phyloP scores from a whole-genome alignment of 805 yeast genomes.

The Ogataea wickerhamii region DNA sequence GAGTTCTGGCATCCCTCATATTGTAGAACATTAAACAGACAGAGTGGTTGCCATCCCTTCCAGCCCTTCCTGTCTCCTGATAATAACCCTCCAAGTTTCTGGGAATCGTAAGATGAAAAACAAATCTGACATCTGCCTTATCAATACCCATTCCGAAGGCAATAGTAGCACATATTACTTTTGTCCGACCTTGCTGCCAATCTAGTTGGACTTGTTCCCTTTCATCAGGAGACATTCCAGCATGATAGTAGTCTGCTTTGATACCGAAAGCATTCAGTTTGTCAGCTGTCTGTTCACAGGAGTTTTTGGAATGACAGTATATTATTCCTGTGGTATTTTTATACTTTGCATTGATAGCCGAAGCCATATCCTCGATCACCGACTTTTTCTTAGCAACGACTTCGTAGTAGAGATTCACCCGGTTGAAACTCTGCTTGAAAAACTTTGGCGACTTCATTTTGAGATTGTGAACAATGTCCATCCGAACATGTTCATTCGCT shows the following conservation, averaged over 20 bases:
- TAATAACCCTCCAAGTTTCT: conserved; percentile 93
- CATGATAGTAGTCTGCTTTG: conserved; percentile 79
- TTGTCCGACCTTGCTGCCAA: conserved; percentile 75
- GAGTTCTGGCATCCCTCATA: conserved; percentile 71
- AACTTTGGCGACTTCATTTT: conserved; percentile 57
- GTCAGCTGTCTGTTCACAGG: conserved; percentile 79
- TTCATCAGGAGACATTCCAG: conserved; percentile 85
- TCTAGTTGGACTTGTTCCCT: conserved; percentile 64
- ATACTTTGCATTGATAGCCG: conserved; percentile 50
- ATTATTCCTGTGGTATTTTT: conserved; percentile 75
- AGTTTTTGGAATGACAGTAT: conserved; percentile 85
- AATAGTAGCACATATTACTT: conserved; percentile 92
- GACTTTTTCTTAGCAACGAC: conserved; percentile 62
- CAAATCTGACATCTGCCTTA: conserved; percentile 91
- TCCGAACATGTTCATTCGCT: conserved; percentile 83
- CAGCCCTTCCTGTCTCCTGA: conserved; percentile 98
- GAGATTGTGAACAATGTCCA: conserved; percentile 81
- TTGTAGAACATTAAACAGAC: conserved; percentile 81
- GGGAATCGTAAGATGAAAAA: conserved; percentile 84
- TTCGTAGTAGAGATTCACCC: conserved; percentile 80
- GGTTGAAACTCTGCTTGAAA: conserved; percentile 86
- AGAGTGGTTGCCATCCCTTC: conserved; percentile 85
- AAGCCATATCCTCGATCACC: conserved; percentile 54
- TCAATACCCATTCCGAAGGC: conserved; percentile 99
- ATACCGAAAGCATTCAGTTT: conserved; percentile 59